A percentile compares a stretch with the other conserved stretches of the same genome.
phyloP scores from a whole-genome alignment of 2,329 filamentous ascomycete genomes.

The Ceratocystis lukuohia region DNA sequence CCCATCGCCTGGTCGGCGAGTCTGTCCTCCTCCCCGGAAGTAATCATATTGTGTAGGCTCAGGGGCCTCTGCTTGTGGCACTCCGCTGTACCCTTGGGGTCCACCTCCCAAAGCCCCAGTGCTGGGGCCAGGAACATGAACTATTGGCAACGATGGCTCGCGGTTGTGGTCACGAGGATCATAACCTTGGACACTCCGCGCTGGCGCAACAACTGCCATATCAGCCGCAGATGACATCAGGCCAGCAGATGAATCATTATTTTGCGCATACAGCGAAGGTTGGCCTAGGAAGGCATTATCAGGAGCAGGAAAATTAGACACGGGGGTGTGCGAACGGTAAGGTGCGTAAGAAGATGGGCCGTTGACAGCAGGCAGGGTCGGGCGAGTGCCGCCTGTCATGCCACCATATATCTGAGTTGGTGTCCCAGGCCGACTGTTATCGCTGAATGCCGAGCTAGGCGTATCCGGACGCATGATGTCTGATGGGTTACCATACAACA shows the following conservation, averaged over 20 bases:
- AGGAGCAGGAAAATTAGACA: slow-evolving; percentile 16
- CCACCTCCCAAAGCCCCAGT: slow-evolving; percentile 43
- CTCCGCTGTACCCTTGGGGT: slow-evolving; percentile 44
- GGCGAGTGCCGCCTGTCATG: slow-evolving; percentile 21
- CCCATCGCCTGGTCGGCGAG: slow-evolving; percentile 29
- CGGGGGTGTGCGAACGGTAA: slow-evolving; percentile 21
- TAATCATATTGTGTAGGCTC: slow-evolving; percentile 45
- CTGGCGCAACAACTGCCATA: slow-evolving; percentile 33
- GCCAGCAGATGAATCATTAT: slow-evolving; percentile 41
- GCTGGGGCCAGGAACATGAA: slow-evolving; percentile 30
- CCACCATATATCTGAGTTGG: slow-evolving; percentile 26
- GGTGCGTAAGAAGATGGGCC: slow-evolving; percentile 19
- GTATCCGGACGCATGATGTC: slow-evolving; percentile 51
- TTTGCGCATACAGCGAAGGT: slow-evolving; percentile 32
- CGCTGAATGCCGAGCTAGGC: slow-evolving; percentile 37
- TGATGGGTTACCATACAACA: slow-evolving; percentile 45
- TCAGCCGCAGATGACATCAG: slow-evolving; percentile 41
- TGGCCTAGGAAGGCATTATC: slow-evolving; percentile 18
- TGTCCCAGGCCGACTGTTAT: slow-evolving; percentile 37
- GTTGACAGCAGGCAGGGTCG: slow-evolving; percentile 13
- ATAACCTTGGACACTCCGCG: slow-evolving; percentile 26
- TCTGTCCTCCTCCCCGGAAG: slow-evolving; percentile 32
- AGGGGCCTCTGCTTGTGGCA: slow-evolving; percentile 41
- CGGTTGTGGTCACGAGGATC: slow-evolving; percentile 23
- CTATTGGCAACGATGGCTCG: slow-evolving; percentile 5